These are phyloP conservation scores for Exophiala mesophila DNA, from an alignment of 2,329 filamentous ascomycete species.

Conservation along the genomic window DNA sequence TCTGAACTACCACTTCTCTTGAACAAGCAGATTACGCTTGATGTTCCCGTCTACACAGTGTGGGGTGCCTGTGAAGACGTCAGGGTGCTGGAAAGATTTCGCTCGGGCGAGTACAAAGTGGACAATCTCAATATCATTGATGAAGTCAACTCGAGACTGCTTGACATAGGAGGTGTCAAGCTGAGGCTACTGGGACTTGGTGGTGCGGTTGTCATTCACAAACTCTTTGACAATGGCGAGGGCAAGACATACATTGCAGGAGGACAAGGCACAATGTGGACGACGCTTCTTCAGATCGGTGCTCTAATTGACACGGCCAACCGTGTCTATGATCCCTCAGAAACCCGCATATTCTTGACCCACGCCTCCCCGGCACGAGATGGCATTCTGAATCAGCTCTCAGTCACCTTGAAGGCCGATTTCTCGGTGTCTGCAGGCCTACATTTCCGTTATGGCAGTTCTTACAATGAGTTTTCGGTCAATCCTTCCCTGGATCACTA, in stretches of 20 bases:
- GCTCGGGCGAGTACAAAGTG: conserved; percentile 96
- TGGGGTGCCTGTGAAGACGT: conserved; percentile 99
- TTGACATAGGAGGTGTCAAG: conserved; percentile 94
- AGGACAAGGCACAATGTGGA: conserved; percentile 99
- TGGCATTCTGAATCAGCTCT: conserved; percentile 94
- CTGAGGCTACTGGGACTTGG: conserved; percentile 87
- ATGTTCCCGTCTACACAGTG: conserved; percentile 96
- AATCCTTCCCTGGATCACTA: conserved; percentile 98
- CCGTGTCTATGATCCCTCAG: conserved; percentile 95
- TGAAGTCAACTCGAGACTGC: conserved; percentile 89
- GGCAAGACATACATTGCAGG: conserved; percentile 96
- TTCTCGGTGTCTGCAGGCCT: conserved; percentile 97
- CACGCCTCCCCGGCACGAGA: conserved; percentile 95
- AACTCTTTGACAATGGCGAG: conserved; percentile 97
- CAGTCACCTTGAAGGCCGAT: conserved; percentile 93
- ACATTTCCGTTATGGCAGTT: conserved; percentile 97
- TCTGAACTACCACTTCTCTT: conserved; percentile 89
- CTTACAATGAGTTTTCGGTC: conserved; percentile 99
- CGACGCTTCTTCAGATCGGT: conserved; percentile 93
- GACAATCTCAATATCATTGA: conserved; percentile 97
- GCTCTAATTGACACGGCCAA: conserved; percentile 97
- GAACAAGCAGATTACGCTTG: conserved; percentile 80
- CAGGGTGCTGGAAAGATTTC: conserved; percentile 92
- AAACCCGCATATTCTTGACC: conserved; percentile 93
- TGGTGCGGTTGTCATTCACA: conserved; percentile 98